phyloP scores from a whole-genome alignment of 2,329 filamentous ascomycete genomes.

The Xylariaceae sp. region DNA sequence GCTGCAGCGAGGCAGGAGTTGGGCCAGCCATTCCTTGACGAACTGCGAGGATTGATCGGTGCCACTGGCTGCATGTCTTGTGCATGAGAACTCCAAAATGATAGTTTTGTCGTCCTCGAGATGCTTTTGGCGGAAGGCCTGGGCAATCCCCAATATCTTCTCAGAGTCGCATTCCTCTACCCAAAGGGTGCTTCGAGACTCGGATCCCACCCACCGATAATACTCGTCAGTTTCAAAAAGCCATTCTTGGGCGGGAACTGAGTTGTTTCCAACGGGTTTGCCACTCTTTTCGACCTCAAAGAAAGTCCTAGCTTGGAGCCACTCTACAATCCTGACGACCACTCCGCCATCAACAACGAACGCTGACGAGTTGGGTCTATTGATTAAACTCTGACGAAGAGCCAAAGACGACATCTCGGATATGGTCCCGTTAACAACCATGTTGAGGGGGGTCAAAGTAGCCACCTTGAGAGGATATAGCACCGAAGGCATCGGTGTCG shows the following conservation, averaged over 20 bases:
- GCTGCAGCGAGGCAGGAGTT: not conserved
- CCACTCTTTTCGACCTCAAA: too few species aligned
- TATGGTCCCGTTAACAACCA: too few species aligned
- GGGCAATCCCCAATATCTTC: not conserved
- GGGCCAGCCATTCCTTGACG: not conserved
- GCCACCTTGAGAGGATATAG: too few species aligned
- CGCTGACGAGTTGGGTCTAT: too few species aligned
- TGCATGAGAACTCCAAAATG: not conserved
- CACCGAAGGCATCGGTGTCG: too few species aligned
- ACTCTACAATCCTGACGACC: too few species aligned
- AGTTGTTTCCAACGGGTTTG: too few species aligned
- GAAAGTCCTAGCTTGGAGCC: too few species aligned
- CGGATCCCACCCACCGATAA: not conserved
- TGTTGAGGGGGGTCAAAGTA: too few species aligned
- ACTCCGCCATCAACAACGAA: too few species aligned
- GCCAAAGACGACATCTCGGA: too few species aligned
- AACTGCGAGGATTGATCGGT: not conserved
- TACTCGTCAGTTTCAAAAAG: constrained; percentile 1
- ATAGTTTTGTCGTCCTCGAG: not conserved
- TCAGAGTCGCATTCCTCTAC: not conserved
- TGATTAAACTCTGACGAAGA: too few species aligned
- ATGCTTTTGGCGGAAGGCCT: not conserved
- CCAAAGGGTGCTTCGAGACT: not conserved
- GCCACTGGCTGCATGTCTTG: not conserved
- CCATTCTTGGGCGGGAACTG: not conserved